Evolutionary conservation across 2,329 filamentous ascomycete species (phyloP), one percentile per base, ranked within the genome.

Genomic region (Lachnellula cervina): DNA sequence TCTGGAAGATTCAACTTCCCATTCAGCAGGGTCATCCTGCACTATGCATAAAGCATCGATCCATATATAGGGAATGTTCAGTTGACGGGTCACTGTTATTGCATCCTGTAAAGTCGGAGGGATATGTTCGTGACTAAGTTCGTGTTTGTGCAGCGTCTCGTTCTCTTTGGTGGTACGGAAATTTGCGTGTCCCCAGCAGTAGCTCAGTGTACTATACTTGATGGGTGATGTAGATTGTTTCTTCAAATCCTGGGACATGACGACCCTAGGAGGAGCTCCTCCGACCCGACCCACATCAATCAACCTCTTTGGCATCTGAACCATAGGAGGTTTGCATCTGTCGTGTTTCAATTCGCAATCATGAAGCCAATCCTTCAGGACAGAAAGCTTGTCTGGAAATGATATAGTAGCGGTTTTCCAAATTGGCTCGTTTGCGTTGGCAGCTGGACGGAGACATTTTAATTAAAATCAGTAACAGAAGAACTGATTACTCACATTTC

Each of bases 41-140:
- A 59, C n/a, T n/a, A 59, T 59, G 34, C 54, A 59, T 8, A 59
- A 34, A n/a, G 57, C 17, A 43, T 59, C 57, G 5, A 59, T 54
- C 57, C 57, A 59, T 34, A 59, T 35, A 28, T 47, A 59, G 14
- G 37, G 40, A 28, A 59, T 52, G 5, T 25, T 16, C 19, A 59
- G 42, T 4, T 21, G 9, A 4, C 48, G 45, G 13, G 54, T 44
- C 2, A 57, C 14, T 4, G 9, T 23, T 3, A 59, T 37, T 16
- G 57, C 55, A 42, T 59, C 54, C 23, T 49, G 32, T 11, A 59
- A 51, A 17, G 51, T 57, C 25, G 2, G 21, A 11, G 55, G 49
- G 45, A 57, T 44, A n/a, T 21, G 13, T 32, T 54, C 17, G 17
- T 23, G 17, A 16, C 25, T 16, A 19, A 56, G 48, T 44, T 48